Base-by-base conservation (phyloP, 768 basidiomycete species). In the Hypsizygus marmoreus region DNA sequence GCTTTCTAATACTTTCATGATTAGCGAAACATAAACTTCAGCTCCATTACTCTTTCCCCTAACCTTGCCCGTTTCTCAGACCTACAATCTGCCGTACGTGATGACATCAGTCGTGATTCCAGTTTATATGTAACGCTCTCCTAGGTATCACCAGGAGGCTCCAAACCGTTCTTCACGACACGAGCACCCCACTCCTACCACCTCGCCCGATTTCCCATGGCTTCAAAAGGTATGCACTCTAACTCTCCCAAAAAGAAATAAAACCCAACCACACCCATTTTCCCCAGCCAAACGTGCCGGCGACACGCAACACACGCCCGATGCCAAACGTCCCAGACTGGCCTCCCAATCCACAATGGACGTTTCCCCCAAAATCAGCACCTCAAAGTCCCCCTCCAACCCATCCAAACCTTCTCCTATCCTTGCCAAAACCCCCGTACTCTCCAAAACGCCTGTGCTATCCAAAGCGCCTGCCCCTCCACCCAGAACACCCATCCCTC, bases 1-100 rank as follows among this genome's bases (percentile, higher is more conserved):
- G n/a, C n/a, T n/a, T n/a, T n/a, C n/a, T n/a, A n/a, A n/a, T n/a
- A n/a, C n/a, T n/a, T n/a, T n/a, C n/a, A n/a, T n/a, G n/a, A n/a
- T n/a, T n/a, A 88, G 86, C 71, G 85, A 53, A 77, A 79, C 38
- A 84, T 88, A 37, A 64, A 76, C 46, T 68, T 79, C 39, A 84
- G 71, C 51, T 65, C 74, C 9, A 76, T 88, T 8, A 67, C 67
- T 34, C 59, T 81, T 1, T 62, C 63, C 17, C 57, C 63, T 5
- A 71, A 71, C 20, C 62, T 82, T 36, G 68, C 73, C 3, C 71
- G 69, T 17, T 77, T 83, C 40, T 47, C 73, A 25, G 76, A 84
- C 25, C 63, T 88, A 14, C 73, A 81, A 45, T 57, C 70, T 17
- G 61, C 69, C 16, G 82, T 82, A 60, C 31, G 75, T 67, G 14